Percentiles rank a stretch among this genome's conserved stretches.
Evolutionary conservation across 2,329 filamentous ascomycete species (phyloP).

Genomic region (Fusarium decemcellulare): DNA sequence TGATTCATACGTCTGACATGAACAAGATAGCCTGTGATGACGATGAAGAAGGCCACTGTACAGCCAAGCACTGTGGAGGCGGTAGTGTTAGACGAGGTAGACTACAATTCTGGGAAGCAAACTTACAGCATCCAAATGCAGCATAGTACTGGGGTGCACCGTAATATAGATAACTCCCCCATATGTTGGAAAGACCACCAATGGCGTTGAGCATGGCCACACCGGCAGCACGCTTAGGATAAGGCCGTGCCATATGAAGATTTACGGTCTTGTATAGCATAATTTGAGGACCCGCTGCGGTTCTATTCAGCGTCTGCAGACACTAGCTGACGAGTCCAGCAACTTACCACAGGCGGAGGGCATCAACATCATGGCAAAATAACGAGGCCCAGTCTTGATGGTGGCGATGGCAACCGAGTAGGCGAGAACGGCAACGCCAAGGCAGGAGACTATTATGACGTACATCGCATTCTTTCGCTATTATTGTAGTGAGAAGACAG

Average conservation of each 20-base stretch:
- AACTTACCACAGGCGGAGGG: background rate
- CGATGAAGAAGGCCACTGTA: conserved; percentile 28
- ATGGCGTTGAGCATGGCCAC: conserved; percentile 80
- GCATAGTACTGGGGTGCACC: conserved; percentile 38
- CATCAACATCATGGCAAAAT: conserved; percentile 56
- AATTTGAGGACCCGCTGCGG: conserved; percentile 25
- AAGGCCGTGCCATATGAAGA: conserved; percentile 76
- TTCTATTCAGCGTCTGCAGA: background rate
- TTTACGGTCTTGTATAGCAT: conserved; percentile 79
- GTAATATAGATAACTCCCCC: conserved; percentile 75
- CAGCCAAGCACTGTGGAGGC: conserved; percentile 35
- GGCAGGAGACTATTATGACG: conserved; percentile 73
- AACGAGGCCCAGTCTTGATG: conserved; percentile 70
- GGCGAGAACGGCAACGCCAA: conserved; percentile 71
- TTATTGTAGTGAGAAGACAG: no score
- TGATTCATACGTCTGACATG: conserved; percentile 40
- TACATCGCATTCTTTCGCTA: conserved; percentile 78
- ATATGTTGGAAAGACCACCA: conserved; percentile 68
- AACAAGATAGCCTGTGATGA: conserved; percentile 30
- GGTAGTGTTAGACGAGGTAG: background rate
- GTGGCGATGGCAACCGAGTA: conserved; percentile 78
- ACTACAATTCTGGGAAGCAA: background rate
- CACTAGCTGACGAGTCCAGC: background rate
- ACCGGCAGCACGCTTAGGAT: conserved; percentile 77
- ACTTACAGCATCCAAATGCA: conserved; percentile 38